Percentiles rank a stretch among this genome's conserved stretches.
phyloP scores from a whole-genome alignment of 345 rosid genomes.

The Crucihimalaya himalaica region DNA sequence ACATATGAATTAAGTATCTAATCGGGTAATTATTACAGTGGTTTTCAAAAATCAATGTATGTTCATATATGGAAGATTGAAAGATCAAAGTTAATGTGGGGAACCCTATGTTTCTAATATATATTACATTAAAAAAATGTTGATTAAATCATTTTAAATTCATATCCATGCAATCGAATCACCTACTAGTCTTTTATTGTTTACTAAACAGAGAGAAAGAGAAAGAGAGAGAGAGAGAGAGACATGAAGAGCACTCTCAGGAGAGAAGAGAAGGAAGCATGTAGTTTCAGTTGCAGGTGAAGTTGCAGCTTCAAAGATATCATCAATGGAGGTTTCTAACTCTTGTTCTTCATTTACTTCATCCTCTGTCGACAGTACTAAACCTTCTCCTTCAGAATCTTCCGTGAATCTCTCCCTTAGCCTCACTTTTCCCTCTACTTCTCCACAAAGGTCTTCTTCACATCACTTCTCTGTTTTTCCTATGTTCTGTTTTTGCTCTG shows the following conservation, averaged over 20 bases:
- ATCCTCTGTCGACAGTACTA: conserved; percentile 39
- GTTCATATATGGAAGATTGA: conserved; percentile 33
- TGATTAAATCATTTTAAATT: conserved; percentile 15
- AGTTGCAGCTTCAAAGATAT: conserved; percentile 20
- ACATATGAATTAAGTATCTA: conserved; percentile 18
- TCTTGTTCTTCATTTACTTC: conserved; percentile 37
- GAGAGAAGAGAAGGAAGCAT: conserved; percentile 25
- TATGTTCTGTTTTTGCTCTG: conserved; percentile 1
- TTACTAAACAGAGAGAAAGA: conserved; percentile 30
- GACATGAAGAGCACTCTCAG: conserved; percentile 40
- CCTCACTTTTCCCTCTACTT: conserved; percentile 37
- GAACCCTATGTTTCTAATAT: conserved; percentile 15
- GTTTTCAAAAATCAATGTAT: conserved; percentile 32
- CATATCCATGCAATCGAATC: conserved; percentile 21
- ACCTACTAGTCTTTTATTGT: conserved; percentile 34
- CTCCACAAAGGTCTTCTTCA: conserved; percentile 38
- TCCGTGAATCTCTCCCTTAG: conserved; percentile 40
- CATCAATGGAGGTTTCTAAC: conserved; percentile 35
- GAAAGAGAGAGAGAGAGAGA: conserved; percentile 27
- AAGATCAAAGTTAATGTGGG: conserved; percentile 33
- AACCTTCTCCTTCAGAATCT: conserved; percentile 33
- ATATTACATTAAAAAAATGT: neutral
- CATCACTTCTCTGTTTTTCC: conserved; percentile 27
- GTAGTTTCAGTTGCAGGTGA: conserved; percentile 17
- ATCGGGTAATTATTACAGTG: conserved; percentile 35